Percentiles rank a stretch among this genome's conserved stretches.
phyloP scores from a whole-genome alignment of 2,329 filamentous ascomycete species.

The Meredithiella fracta region DNA sequence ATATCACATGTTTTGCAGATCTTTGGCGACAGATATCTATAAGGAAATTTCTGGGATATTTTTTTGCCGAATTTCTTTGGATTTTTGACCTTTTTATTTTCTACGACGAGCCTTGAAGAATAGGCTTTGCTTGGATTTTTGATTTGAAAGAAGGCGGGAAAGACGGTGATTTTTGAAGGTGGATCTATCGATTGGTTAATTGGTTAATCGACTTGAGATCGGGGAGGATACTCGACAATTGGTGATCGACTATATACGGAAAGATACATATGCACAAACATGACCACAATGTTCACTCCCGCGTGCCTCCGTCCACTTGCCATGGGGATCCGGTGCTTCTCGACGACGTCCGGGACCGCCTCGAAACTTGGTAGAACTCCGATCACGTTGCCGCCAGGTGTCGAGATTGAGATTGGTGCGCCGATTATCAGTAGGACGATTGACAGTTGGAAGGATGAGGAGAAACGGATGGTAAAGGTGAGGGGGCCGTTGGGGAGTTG shows the following conservation, averaged over 20 bases:
- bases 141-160: too few species aligned
- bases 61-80: not conserved
- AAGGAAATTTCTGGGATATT: too few species aligned
- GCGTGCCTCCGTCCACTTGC: slow-evolving; percentile 2
- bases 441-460: slow-evolving; percentile 43
- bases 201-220: too few species aligned
- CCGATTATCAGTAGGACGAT: slow-evolving; percentile 35
- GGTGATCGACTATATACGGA: too few species aligned
- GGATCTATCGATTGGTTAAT: too few species aligned
- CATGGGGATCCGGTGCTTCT: slow-evolving; percentile 35
- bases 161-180: too few species aligned
- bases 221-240: too few species aligned
- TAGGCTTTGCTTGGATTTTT: not conserved
- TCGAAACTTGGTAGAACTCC: slow-evolving; percentile 79
- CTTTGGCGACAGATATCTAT: too few species aligned
- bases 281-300: slow-evolving; percentile 6
- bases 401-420: slow-evolving; percentile 57
- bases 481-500: slow-evolving; percentile 71
- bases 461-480: slow-evolving; percentile 54
- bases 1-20: too few species aligned
- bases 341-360: slow-evolving; percentile 44
- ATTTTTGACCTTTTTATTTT: not conserved
- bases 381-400: slow-evolving; percentile 67
- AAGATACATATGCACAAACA: not conserved
- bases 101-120: not conserved